Percentiles rank a stretch among this genome's conserved stretches.
phyloP scores from a whole-genome alignment of 345 rosid genomes.

The Firmiana major region DNA sequence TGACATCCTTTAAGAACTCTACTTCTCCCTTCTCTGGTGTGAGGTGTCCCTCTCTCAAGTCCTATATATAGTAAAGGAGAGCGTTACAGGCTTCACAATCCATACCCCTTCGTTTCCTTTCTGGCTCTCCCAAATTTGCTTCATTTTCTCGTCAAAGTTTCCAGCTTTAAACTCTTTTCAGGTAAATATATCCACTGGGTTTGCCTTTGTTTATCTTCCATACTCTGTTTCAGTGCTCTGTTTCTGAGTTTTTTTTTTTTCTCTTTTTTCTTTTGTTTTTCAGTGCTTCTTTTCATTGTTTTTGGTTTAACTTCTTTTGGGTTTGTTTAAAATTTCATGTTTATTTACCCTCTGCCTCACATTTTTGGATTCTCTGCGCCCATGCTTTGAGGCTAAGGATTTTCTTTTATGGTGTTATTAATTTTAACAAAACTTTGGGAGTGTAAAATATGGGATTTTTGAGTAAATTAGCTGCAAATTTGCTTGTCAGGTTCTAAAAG shows the following conservation, averaged over 20 bases:
- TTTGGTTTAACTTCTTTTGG: not conserved
- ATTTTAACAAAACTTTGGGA: not conserved
- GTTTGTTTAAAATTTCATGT: not conserved
- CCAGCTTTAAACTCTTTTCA: not conserved
- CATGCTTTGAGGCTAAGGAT: not conserved
- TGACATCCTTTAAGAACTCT: not conserved
- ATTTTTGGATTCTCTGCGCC: not conserved
- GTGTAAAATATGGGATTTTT: not conserved
- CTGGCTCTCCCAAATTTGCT: not conserved
- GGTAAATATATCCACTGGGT: not conserved
- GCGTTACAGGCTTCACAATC: not conserved
- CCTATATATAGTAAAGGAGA: not conserved
- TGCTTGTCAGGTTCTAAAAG: not conserved
- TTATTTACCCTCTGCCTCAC: not conserved
- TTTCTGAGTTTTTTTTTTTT: not conserved
- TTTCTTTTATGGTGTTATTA: not conserved
- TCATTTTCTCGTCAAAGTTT: not conserved
- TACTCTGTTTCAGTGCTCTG: constrained; percentile 4
- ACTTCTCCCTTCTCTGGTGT: no score
- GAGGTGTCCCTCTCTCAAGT: not conserved
- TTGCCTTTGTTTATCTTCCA: not conserved
- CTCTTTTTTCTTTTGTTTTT: not conserved
- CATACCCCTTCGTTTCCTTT: not conserved
- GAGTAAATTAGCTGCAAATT: not conserved
- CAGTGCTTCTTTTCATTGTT: not conserved